Conservation (phyloP, 805 yeast species). For the Candida piceae region DNA sequence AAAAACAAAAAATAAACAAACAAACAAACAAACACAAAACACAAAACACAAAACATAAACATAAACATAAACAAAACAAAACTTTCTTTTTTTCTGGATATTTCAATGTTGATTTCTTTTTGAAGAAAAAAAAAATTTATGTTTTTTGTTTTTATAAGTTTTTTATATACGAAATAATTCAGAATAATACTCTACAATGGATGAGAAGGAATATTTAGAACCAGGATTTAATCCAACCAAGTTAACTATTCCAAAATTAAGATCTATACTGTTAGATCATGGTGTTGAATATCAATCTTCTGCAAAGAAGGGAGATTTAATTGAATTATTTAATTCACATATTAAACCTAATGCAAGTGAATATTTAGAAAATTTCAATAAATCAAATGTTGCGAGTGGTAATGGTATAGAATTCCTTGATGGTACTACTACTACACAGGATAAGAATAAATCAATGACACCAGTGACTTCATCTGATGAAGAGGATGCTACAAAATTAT, state of each 20-base stretch:
- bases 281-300: slow-evolving; percentile 54
- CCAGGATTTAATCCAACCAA: slow-evolving; percentile 60
- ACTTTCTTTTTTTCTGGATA: too few species aligned
- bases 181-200: too few species aligned
- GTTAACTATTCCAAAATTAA: slow-evolving; percentile 63
- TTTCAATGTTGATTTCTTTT: too few species aligned
- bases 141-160: too few species aligned
- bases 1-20: too few species aligned
- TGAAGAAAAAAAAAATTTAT: too few species aligned
- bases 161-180: too few species aligned
- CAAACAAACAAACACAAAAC: too few species aligned
- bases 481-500: background rate
- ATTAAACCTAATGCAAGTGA: slow-evolving; percentile 44
- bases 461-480: background rate
- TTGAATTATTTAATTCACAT: slow-evolving; percentile 52
- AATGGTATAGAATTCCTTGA: slow-evolving; percentile 17
- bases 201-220: slow-evolving; percentile 31
- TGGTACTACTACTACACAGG: background rate
- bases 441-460: background rate
- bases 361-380: slow-evolving; percentile 31
- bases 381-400: slow-evolving; percentile 18
- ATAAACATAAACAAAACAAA: slow-evolving; percentile 4
- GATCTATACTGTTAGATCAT: slow-evolving; percentile 59
- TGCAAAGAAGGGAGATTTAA: slow-evolving; percentile 64
- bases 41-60: slow-evolving; percentile 10